Conservation (phyloP, 1,284 basidiomycete species). For the Xerocomus nothofagi region DNA sequence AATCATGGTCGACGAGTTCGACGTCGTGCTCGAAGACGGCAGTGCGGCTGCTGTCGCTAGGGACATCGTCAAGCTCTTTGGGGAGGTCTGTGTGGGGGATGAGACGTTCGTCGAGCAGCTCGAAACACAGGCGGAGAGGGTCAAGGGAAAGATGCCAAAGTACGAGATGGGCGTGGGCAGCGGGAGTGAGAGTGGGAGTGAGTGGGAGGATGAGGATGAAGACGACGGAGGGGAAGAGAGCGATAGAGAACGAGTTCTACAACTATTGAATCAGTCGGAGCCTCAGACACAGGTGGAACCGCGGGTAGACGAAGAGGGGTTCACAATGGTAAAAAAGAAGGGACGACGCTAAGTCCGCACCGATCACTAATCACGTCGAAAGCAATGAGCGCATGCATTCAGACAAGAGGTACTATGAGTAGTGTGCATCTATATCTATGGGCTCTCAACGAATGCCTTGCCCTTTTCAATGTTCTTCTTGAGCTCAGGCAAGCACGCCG, state of each 20-base stretch:
- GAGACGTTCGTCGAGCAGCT: conserved; percentile 50
- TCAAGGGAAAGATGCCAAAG: conserved; percentile 58
- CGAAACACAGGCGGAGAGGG: conserved; percentile 60
- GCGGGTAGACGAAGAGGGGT: conserved; percentile 85
- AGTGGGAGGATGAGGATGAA: conserved; percentile 34
- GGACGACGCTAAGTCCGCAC: conserved; percentile 38
- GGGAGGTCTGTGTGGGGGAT: conserved; percentile 41
- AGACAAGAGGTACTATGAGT: conserved; percentile 28
- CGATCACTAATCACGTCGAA: background rate
- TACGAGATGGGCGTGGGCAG: conserved; percentile 46
- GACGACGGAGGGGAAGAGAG: conserved; percentile 3
- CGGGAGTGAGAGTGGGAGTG: conserved; percentile 41
- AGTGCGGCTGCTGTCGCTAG: conserved; percentile 68
- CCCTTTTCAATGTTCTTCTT: conserved; percentile 98
- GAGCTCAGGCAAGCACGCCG: conserved; percentile 87
- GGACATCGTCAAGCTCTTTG: conserved; percentile 73
- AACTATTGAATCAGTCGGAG: conserved; percentile 20
- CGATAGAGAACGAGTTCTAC: conserved; percentile 19
- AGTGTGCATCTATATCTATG: conserved; percentile 31
- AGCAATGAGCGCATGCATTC: conserved; percentile 5
- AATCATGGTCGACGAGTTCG: conserved; percentile 84
- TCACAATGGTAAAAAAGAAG: conserved; percentile 73
- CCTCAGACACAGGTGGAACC: conserved; percentile 48
- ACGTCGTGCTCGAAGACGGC: conserved; percentile 78
- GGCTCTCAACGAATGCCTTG: conserved; percentile 67